Evolutionary conservation across 176 grass and related monocot genomes (phyloP).

Genomic region (Guadua angustifolia): DNA sequence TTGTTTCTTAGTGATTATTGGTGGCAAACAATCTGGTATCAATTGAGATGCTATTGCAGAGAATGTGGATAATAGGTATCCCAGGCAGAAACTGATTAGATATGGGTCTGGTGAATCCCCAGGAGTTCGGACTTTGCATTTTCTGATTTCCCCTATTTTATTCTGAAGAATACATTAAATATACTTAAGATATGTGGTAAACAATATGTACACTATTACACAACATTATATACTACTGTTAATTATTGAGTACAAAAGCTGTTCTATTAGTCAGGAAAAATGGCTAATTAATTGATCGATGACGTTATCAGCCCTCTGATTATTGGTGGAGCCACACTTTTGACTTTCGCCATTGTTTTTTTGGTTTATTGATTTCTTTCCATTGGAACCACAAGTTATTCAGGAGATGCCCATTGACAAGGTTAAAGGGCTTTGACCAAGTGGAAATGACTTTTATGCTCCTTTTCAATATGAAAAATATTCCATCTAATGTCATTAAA

Average conservation of each 20-base stretch:
- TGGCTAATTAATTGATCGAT: too few relatives aligned
- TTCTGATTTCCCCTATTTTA: background rate
- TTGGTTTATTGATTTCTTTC: slow-evolving; percentile 11
- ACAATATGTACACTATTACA: background rate
- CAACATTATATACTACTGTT: background rate
- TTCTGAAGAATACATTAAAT: background rate
- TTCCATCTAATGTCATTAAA: slow-evolving; percentile 10
- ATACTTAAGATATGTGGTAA: slow-evolving; percentile 4
- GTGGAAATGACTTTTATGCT: background rate
- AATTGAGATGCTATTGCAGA: slow-evolving; percentile 12
- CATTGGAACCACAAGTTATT: slow-evolving; percentile 21
- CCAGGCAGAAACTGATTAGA: slow-evolving; percentile 31
- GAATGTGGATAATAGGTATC: slow-evolving; percentile 24
- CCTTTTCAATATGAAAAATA: background rate
- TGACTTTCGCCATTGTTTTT: background rate
- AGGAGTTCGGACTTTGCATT: background rate
- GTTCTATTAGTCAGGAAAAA: too few relatives aligned
- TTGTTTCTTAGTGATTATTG: slow-evolving; percentile 24
- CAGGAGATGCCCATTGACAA: background rate
- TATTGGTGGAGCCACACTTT: background rate
- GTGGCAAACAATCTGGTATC: background rate
- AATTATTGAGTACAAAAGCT: too few relatives aligned
- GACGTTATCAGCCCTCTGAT: too few relatives aligned
- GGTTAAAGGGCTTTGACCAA: background rate
- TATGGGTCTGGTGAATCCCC: background rate